These are phyloP conservation scores for Sugiyamaella pinicola DNA, from an alignment of 1,139 yeast species.

Conservation along the genomic window DNA sequence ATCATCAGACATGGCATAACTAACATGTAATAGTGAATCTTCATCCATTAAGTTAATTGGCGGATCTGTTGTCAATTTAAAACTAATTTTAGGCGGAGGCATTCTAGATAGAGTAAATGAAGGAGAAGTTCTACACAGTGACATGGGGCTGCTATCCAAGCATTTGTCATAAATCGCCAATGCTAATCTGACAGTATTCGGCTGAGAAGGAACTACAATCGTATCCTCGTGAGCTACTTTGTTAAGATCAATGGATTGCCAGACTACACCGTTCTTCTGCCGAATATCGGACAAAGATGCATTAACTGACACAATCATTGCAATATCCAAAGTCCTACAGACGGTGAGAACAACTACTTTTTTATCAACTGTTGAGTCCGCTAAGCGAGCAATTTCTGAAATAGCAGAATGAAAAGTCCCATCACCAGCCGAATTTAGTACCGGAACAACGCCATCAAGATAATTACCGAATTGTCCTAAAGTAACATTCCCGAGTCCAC, in stretches of 20 bases:
- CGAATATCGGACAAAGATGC: slow-evolving; percentile 23
- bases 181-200: slow-evolving; percentile 54
- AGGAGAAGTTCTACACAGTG: slow-evolving; percentile 32
- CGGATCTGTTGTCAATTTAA: slow-evolving; percentile 51
- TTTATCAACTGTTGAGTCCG: slow-evolving; percentile 11
- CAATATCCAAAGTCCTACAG: slow-evolving; percentile 3
- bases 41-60: slow-evolving; percentile 52
- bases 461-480: slow-evolving; percentile 35
- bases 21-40: slow-evolving; percentile 79
- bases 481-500: slow-evolving; percentile 40
- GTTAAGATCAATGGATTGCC: slow-evolving; percentile 56
- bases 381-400: slow-evolving; percentile 16
- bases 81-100: slow-evolving; percentile 49
- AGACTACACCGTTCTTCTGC: slow-evolving; percentile 32
- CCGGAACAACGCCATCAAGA: slow-evolving; percentile 23
- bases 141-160: background rate
- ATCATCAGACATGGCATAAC: slow-evolving; percentile 81
- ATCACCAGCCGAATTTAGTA: slow-evolving; percentile 4
- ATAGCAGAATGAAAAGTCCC: slow-evolving; percentile 5
- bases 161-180: slow-evolving; percentile 63
- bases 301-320: slow-evolving; percentile 6
- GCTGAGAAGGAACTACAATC: slow-evolving; percentile 53
- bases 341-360: slow-evolving; percentile 19
- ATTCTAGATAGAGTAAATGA: slow-evolving; percentile 42
- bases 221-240: slow-evolving; percentile 52